These are phyloP conservation scores for Penicillium chermesinum DNA, from an alignment of 495 filamentous ascomycete species.

Conservation along the genomic window DNA sequence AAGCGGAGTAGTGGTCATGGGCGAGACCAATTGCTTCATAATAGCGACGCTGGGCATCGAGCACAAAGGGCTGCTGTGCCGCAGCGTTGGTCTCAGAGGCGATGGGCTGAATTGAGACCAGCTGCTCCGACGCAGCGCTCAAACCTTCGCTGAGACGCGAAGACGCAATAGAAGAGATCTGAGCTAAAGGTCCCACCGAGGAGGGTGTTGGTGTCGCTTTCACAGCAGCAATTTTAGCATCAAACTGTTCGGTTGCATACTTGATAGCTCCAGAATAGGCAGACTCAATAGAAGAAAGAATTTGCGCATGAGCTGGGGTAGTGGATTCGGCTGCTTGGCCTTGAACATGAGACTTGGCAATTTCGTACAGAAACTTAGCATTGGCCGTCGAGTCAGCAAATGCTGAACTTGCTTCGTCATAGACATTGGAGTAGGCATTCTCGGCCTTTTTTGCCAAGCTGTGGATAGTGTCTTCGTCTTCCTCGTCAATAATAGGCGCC, in stretches of 20 bases:
- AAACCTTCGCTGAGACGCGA: slow-evolving; percentile 60
- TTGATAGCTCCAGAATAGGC: slow-evolving; percentile 63
- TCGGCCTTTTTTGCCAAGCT: slow-evolving; percentile 46
- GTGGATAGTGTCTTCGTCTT: slow-evolving; percentile 44
- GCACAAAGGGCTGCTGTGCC: slow-evolving; percentile 49
- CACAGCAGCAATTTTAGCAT: slow-evolving; percentile 22
- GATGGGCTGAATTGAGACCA: slow-evolving; percentile 53
- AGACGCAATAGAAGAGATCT: slow-evolving; percentile 60
- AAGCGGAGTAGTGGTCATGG: slow-evolving; percentile 70
- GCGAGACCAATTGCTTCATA: slow-evolving; percentile 73
- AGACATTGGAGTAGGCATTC: slow-evolving; percentile 44
- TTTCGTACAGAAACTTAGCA: slow-evolving; percentile 59
- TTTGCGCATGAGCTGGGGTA: slow-evolving; percentile 54
- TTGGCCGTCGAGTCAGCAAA: slow-evolving; percentile 57
- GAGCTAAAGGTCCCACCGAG: slow-evolving; percentile 47
- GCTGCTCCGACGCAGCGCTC: slow-evolving; percentile 60
- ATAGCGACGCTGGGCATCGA: slow-evolving; percentile 64
- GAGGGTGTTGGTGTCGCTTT: slow-evolving; percentile 32
- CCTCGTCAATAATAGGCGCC: slow-evolving; percentile 43
- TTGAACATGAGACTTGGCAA: slow-evolving; percentile 60
- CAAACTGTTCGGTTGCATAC: slow-evolving; percentile 54
- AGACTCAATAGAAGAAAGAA: slow-evolving; percentile 61
- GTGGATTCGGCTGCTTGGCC: slow-evolving; percentile 62
- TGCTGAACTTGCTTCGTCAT: slow-evolving; percentile 49
- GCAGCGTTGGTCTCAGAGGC: slow-evolving; percentile 53